These are phyloP conservation scores for Thermomucor indicae-seudaticae DNA, from an alignment of 371 early-diverging fungal genomes.

Conservation along the genomic window DNA sequence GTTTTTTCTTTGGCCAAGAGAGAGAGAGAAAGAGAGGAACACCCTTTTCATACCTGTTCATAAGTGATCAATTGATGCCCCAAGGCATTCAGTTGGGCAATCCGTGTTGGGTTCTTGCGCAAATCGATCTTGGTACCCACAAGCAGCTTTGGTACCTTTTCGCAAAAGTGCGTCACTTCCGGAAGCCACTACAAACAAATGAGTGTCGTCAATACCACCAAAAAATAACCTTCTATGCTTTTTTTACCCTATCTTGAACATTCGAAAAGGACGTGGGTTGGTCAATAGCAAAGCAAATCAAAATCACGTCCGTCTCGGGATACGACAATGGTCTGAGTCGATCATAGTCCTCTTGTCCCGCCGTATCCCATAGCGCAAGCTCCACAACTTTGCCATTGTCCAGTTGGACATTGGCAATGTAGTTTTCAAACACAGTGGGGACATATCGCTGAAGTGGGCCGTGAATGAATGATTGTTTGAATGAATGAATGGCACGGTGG, in stretches of 20 bases:
- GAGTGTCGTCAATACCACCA: not conserved
- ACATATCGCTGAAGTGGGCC: slow-evolving; percentile 51
- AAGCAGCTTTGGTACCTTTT: slow-evolving; percentile 79
- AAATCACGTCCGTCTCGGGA: slow-evolving; percentile 70
- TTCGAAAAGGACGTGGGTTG: slow-evolving; percentile 65
- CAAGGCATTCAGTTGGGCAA: slow-evolving; percentile 28
- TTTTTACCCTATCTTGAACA: slow-evolving; percentile 50
- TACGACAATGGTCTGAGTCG: slow-evolving; percentile 73
- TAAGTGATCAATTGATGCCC: slow-evolving; percentile 28
- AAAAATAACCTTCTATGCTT: not conserved
- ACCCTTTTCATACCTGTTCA: slow-evolving; percentile 23
- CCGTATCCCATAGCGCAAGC: slow-evolving; percentile 72
- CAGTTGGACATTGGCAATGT: slow-evolving; percentile 59
- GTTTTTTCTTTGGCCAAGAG: no score
- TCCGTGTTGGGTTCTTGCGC: slow-evolving; percentile 45
- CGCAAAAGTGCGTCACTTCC: slow-evolving; percentile 82
- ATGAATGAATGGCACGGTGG: no score
- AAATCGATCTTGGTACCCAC: slow-evolving; percentile 89
- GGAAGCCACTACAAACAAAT: slow-evolving; percentile 78
- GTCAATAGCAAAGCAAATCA: slow-evolving; percentile 69
- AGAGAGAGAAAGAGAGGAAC: not conserved
- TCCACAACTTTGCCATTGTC: slow-evolving; percentile 62
- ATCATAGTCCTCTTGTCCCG: slow-evolving; percentile 92
- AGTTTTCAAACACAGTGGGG: slow-evolving; percentile 79
- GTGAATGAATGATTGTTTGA: not conserved